Base-by-base conservation (phyloP, 495 filamentous ascomycete species). In the Tuber calosporum region DNA sequence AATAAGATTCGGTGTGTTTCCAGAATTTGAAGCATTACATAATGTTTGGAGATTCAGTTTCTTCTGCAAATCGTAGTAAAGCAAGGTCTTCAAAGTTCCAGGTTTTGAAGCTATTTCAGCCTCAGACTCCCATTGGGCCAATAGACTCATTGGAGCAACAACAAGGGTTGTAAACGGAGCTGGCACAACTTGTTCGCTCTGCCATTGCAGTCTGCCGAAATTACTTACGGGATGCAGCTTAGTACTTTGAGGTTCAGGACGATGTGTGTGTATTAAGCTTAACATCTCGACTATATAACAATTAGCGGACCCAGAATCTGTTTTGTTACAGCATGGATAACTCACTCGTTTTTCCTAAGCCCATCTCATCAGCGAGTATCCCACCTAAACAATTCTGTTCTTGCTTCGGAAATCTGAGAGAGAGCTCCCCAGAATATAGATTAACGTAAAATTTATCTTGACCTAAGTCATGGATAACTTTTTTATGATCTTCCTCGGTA, bases 231-330 rank as follows among this genome's bases (percentile, higher is more conserved):
- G 19, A 58, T 4, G 53, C 34, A 62, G 26, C 26, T 13, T 62
- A 62, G 53, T 3, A 17, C 73, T 73, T 22, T 74, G 85, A 11
- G 84, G 76, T 8, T 89, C 84, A 45, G 92, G 92, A 76, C 86
- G 88, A 82, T 97, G 90, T 0, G 92, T 88, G 82, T 99, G 95
- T 45, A 99, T 88, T 53, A 99, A 84, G 83, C 92, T 93, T 36
- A 99, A 86, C 94, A 97, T 98, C 82, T 99, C 94, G 71, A 99
- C 97, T 0, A 94, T 97, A 82, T 99, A 97, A 17, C 95, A 94
- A 20, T 62, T 34, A 62, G 53, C 26, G 53, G 26, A 34, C 4
- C 17, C 26, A 8, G 97, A 84, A 36, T 89, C 90, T 86, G 87
- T 87, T 81, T 81, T 87, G 83, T 83, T 74, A 17, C 42, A 6